Percentiles rank a stretch among this genome's conserved stretches.
Conservation (phyloP, 2,329 filamentous ascomycete genomes). For the Stemphylium lycopersici region DNA sequence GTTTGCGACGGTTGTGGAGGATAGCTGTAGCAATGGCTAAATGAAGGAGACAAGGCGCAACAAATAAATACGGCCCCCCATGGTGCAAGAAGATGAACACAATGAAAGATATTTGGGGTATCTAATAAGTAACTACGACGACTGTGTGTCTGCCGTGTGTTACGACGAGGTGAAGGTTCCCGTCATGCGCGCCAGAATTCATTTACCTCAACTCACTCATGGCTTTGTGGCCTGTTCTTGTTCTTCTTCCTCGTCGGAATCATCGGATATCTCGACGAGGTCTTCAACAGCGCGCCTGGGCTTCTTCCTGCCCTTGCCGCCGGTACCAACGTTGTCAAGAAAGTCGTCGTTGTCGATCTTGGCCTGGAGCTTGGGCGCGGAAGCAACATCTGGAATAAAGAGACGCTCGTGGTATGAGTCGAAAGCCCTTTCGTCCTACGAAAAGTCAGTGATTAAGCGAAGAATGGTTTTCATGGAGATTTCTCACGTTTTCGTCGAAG, state of each 20-base stretch:
- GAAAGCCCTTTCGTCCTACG: constrained; percentile 71
- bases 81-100: too few relatives aligned
- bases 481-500: constrained; percentile 73
- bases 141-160: not conserved
- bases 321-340: constrained; percentile 67
- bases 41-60: too few relatives aligned
- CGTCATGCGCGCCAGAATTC: not conserved
- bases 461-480: constrained; percentile 4
- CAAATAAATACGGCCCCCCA: too few relatives aligned
- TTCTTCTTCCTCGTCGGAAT: constrained; percentile 33
- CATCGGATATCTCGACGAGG: constrained; percentile 42
- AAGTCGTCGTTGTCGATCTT: constrained; percentile 64
- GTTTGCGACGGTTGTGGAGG: too few relatives aligned
- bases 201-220: constrained; percentile 10
- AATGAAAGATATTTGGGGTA: constrained; percentile 4
- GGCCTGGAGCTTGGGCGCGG: constrained; percentile 58
- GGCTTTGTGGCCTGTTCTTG: constrained; percentile 17
- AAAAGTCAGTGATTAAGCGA: not conserved
- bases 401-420: constrained; percentile 76
- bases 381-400: constrained; percentile 58
- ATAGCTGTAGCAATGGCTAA: too few relatives aligned
- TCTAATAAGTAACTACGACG: constrained; percentile 5
- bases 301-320: constrained; percentile 50
- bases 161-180: not conserved
- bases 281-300: constrained; percentile 34